Conservation (phyloP, 1,139 yeast species). For the Geotrichum histeridarum region DNA sequence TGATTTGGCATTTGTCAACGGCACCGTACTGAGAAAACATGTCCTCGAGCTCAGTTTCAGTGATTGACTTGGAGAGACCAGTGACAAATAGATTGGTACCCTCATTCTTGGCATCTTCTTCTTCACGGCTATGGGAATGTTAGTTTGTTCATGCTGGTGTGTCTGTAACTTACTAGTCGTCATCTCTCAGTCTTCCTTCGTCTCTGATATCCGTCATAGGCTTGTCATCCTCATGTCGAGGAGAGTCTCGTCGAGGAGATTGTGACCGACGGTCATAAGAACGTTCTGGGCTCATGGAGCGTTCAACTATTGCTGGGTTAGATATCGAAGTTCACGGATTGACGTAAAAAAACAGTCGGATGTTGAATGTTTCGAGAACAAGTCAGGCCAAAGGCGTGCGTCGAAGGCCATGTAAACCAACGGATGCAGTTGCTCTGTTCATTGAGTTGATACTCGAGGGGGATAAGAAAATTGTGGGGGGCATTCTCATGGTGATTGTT, state of each 20-base stretch:
- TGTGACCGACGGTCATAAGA: slow-evolving; percentile 28
- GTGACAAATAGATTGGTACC: slow-evolving; percentile 41
- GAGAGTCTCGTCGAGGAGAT: slow-evolving; percentile 21
- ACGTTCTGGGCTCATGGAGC: slow-evolving; percentile 25
- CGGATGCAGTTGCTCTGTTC: not conserved
- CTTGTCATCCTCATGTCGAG: slow-evolving; percentile 20
- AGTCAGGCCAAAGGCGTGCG: no score
- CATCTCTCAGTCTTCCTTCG: slow-evolving; percentile 2
- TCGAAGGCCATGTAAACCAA: not conserved
- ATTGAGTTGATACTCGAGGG: not conserved
- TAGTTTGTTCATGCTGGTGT: not conserved
- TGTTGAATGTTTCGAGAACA: not conserved
- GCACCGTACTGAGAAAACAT: slow-evolving; percentile 35
- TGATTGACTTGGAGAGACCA: slow-evolving; percentile 36
- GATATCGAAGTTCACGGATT: not conserved
- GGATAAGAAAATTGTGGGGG: no score
- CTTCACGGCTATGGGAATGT: slow-evolving; percentile 17
- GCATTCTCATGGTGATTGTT: no score
- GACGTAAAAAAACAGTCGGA: not conserved
- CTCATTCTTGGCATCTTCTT: slow-evolving; percentile 32
- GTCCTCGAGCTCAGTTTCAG: slow-evolving; percentile 35
- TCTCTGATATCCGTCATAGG: slow-evolving; percentile 12
- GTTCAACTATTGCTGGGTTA: slow-evolving; percentile 8
- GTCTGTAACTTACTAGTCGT: not conserved
- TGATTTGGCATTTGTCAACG: slow-evolving; percentile 37